Conservation (phyloP, 1,139 yeast genomes). For the Yamadazyma taylorii region DNA sequence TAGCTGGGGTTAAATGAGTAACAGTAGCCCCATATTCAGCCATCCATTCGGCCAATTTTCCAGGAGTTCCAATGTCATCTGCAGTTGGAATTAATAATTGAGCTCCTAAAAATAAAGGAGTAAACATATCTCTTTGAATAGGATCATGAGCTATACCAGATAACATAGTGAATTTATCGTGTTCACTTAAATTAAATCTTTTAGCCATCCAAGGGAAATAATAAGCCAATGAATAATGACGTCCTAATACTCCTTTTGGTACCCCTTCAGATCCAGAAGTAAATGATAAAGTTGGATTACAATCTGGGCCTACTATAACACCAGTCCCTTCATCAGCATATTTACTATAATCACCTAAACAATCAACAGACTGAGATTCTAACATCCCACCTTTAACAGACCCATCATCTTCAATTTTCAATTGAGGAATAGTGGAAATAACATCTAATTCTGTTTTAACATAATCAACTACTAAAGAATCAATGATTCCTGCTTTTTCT, state of each 20-base stretch:
- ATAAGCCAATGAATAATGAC: conserved; percentile 94
- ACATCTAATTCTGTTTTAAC: conserved; percentile 71
- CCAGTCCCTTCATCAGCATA: conserved; percentile 66
- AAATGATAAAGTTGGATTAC: conserved; percentile 93
- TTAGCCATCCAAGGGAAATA: conserved; percentile 99
- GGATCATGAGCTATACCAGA: conserved; percentile 99
- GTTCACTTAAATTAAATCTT: conserved; percentile 70
- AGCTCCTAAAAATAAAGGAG: conserved; percentile 96
- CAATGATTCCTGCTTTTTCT: conserved; percentile 84
- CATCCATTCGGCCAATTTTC: conserved; percentile 97
- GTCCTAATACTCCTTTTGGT: conserved; percentile 97
- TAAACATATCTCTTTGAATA: conserved; percentile 97
- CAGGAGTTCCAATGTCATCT: conserved; percentile 98
- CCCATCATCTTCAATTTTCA: conserved; percentile 80
- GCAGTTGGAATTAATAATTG: conserved; percentile 89
- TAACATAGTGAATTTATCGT: conserved; percentile 93
- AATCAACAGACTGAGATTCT: conserved; percentile 38
- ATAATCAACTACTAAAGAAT: conserved; percentile 73
- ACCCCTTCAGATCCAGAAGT: conserved; percentile 99
- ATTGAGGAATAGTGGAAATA: conserved; percentile 69
- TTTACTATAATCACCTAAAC: conserved; percentile 47
- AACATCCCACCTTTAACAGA: conserved; percentile 58
- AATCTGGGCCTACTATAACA: conserved; percentile 95
- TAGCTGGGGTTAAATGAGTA: conserved; percentile 97
- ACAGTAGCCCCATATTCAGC: conserved; percentile 86